These are phyloP conservation scores for Brettanomyces sp. DNA, from an alignment of 805 yeast species.

Conservation along the genomic window DNA sequence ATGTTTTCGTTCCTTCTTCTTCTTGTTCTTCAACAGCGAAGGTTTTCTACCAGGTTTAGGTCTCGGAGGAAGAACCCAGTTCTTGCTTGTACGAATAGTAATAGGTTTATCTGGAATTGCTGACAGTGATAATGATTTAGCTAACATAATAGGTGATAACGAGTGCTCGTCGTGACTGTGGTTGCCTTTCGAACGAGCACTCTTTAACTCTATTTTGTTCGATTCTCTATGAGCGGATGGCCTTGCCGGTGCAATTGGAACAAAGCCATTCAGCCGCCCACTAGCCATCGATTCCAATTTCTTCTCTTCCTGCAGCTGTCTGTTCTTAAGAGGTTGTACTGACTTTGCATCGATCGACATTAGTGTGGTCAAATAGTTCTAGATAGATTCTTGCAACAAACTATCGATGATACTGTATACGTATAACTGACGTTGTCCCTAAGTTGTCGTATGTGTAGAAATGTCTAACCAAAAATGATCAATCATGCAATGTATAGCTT, in stretches of 20 bases:
- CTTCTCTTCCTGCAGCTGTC: background rate
- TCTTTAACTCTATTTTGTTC: background rate
- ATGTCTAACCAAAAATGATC: no score
- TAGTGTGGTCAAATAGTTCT: no score
- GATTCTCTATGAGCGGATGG: background rate
- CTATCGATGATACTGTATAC: no score
- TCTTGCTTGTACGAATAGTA: slow-evolving; percentile 48
- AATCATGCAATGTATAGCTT: no score
- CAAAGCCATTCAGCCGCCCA: background rate
- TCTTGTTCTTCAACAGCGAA: background rate
- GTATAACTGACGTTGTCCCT: no score
- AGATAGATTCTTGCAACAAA: no score
- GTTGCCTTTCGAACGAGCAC: background rate
- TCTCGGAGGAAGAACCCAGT: slow-evolving; percentile 54
- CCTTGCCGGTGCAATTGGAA: background rate
- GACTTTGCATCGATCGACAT: no score
- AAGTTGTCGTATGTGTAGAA: no score
- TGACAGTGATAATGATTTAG: background rate
- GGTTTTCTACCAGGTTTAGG: slow-evolving; percentile 49
- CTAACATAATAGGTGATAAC: background rate
- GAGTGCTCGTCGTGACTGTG: background rate
- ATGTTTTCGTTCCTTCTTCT: background rate
- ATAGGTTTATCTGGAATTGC: slow-evolving; percentile 12
- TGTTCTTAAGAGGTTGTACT: no score
- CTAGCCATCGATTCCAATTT: background rate